These are phyloP conservation scores for Casuarina cunninghamiana DNA, from an alignment of 306 rosid genomes.

Conservation along the genomic window DNA sequence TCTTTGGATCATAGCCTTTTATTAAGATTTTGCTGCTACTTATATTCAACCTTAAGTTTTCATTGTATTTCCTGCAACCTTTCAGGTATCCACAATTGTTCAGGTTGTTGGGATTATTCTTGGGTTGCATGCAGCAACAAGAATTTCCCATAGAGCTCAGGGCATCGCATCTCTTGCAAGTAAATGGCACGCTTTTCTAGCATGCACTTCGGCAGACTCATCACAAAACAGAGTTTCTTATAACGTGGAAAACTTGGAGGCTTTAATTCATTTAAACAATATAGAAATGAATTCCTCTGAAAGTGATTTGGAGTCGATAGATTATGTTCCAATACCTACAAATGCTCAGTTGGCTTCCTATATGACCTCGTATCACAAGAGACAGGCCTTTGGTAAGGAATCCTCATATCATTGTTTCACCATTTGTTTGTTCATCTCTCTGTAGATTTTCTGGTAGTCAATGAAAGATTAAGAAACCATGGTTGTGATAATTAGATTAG, in stretches of 20 bases:
- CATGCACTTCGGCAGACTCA: constrained; percentile 55
- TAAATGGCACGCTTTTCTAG: constrained; percentile 75
- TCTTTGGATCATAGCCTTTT: constrained; percentile 7
- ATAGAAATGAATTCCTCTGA: constrained; percentile 56
- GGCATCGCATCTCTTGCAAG: constrained; percentile 68
- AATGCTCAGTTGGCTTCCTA: constrained; percentile 57
- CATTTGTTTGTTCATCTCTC: constrained; percentile 1
- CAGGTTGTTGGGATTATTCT: constrained; percentile 79
- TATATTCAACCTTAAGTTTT: constrained; percentile 1
- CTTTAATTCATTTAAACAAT: constrained; percentile 41
- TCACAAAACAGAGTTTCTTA: constrained; percentile 46
- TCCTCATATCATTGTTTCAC: constrained; percentile 4
- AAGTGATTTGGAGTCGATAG: constrained; percentile 71
- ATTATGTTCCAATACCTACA: constrained; percentile 42
- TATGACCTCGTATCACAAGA: constrained; percentile 69
- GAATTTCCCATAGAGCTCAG: constrained; percentile 85
- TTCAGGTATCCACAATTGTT: constrained; percentile 73
- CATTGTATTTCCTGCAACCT: constrained; percentile 5
- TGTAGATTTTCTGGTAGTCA: constrained; percentile 9
- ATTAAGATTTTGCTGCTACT: background rate
- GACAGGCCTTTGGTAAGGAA: constrained; percentile 83
- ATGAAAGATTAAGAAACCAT: background rate
- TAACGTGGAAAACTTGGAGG: constrained; percentile 41
- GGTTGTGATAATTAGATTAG: background rate
- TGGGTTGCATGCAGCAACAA: constrained; percentile 80